These are phyloP conservation scores for Colletotrichum chrysophilum DNA, from an alignment of 2,329 filamentous ascomycete species.

Conservation along the genomic window DNA sequence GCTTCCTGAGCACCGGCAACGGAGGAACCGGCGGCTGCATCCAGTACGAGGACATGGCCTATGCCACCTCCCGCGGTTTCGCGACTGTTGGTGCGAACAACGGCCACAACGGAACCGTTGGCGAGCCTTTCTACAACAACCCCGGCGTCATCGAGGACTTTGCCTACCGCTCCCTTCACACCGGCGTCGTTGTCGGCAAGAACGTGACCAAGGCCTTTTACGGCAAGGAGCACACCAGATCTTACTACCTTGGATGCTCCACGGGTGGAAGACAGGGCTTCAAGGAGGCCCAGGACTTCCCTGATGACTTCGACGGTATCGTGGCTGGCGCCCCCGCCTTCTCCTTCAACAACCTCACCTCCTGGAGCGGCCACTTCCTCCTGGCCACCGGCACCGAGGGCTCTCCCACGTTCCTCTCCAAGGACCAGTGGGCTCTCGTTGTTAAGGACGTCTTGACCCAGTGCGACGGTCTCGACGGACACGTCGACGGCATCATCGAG, in stretches of 20 bases:
- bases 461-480: constrained; percentile 29
- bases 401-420: constrained; percentile 36
- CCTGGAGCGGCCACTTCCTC: constrained; percentile 29
- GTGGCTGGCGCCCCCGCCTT: constrained; percentile 41
- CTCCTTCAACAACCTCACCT: constrained; percentile 44
- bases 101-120: constrained; percentile 49
- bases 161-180: constrained; percentile 29
- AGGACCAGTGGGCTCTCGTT: constrained; percentile 27
- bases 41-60: constrained; percentile 48
- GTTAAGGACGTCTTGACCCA: constrained; percentile 30
- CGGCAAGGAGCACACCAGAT: constrained; percentile 32
- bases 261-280: constrained; percentile 57
- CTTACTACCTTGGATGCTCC: constrained; percentile 55
- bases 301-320: constrained; percentile 55
- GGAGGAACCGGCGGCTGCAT: constrained; percentile 53
- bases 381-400: constrained; percentile 45
- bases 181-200: constrained; percentile 47
- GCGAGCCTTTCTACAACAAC: constrained; percentile 37
- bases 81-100: constrained; percentile 53
- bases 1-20: constrained; percentile 53
- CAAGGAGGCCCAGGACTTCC: constrained; percentile 50
- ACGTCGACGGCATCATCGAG: constrained; percentile 26
- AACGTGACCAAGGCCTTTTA: constrained; percentile 55
- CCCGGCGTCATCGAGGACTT: constrained; percentile 42
- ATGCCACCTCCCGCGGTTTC: constrained; percentile 46